Evolutionary conservation across 2,329 filamentous ascomycete species (phyloP).

Genomic region (Ophiostoma himal-ulmi): DNA sequence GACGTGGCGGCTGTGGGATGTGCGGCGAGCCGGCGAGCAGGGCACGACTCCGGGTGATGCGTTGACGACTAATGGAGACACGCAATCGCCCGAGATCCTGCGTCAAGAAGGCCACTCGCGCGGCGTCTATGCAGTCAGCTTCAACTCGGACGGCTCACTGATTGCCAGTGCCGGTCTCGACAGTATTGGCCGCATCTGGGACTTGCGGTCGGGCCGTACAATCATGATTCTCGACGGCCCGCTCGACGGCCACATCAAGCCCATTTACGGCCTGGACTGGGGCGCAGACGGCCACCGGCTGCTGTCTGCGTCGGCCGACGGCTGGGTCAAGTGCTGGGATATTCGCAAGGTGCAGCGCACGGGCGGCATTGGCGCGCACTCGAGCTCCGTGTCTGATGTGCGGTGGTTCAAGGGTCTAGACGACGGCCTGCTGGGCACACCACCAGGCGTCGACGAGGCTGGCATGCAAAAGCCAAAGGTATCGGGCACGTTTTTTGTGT

Average conservation of each 20-base stretch:
- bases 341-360: slow-evolving; percentile 78
- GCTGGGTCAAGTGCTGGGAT: slow-evolving; percentile 98
- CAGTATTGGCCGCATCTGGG: slow-evolving; percentile 93
- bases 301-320: slow-evolving; percentile 85
- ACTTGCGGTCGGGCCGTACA: slow-evolving; percentile 82
- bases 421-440: slow-evolving; percentile 58
- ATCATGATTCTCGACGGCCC: slow-evolving; percentile 94
- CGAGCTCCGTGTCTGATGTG: slow-evolving; percentile 84
- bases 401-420: slow-evolving; percentile 89
- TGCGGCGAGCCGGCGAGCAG: slow-evolving; percentile 70
- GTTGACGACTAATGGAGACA: neutral
- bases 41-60: neutral
- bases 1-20: slow-evolving; percentile 94
- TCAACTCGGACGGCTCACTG: slow-evolving; percentile 86
- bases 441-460: slow-evolving; percentile 53
- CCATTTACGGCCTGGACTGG: slow-evolving; percentile 93
- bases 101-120: slow-evolving; percentile 92
- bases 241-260: slow-evolving; percentile 73
- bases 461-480: slow-evolving; percentile 70
- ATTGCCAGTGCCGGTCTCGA: slow-evolving; percentile 89
- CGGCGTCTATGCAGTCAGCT: slow-evolving; percentile 83
- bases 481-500: slow-evolving; percentile 85
- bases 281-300: slow-evolving; percentile 84
- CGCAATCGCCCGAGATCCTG: slow-evolving; percentile 45
- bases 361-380: slow-evolving; percentile 84